Evolutionary conservation across 75 land plant species (phyloP), one percentile per base, ranked within the genome.

Genomic region (Picea sitchensis): DNA sequence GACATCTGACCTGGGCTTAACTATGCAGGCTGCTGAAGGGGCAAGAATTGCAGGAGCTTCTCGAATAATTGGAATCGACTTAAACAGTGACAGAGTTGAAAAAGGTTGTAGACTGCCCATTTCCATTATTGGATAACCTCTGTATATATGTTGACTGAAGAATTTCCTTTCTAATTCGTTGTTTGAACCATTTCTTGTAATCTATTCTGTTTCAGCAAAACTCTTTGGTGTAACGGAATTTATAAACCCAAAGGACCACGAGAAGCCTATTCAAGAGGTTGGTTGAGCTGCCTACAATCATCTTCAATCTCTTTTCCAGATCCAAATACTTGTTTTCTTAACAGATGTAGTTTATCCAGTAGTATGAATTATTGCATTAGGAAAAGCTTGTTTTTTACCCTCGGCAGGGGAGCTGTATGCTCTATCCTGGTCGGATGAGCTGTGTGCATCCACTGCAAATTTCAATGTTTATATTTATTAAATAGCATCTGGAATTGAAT

Each of bases 31-130:
- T 65, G 87, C 91, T 77, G 92, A 90, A 79, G 91, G 91, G 8
- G 93, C 91, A 23, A 86, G 84, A 47, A 51, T 86, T 59, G 83
- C 91, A 38, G 93, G 93, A 58, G 91, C 93, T 59, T 79, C 86
- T 38, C 79, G 85, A 51, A 85, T 90, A 44, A 87, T 90, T 73
- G 91, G 91, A 26, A 81, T 90, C 44, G 91, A 87, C 67, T 68
- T 83, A 0, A 83, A 85, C 59, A 72, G 84, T 15, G 62, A 56
- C 57, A 84, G 81, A 65, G 83, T 82, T 79, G 84, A 86, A 30
- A 79, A 68, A 73, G 91, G 91, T 89, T 17, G 44, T 8, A 11
- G 11, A 51, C 2, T 51, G 56, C 56, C 56, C 12, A 51, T 51
- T 51, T 51, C 56, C 56, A 44, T 12, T 1, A 78, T 15, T 80